Evolutionary conservation across 2,329 filamentous ascomycete species (phyloP), one percentile per base, ranked within the genome.

Genomic region (Furcasterigmium furcatum): DNA sequence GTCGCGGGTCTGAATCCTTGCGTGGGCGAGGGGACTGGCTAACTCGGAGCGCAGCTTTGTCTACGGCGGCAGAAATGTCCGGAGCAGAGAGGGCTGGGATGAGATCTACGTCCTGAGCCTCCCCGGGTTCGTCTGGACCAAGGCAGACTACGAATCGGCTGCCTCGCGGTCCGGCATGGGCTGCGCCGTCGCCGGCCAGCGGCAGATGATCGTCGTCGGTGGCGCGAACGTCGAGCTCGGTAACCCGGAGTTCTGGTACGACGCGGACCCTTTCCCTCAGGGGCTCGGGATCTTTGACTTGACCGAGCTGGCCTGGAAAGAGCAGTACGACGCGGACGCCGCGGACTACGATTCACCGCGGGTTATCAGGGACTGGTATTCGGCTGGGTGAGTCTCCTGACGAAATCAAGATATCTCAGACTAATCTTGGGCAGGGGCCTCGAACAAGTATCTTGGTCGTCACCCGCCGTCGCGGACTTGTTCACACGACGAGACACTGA

Each of bases 81-180:
- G 57, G 19, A 47, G 47, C 9, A 38, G 46, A 2, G 46, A 38
- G 13, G 49, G 59, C 9, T 58, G 56, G 3, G 43, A 56, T 21
- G 60, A 65, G 6, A 57, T 69, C 1, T 59, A 60, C 45, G 56
- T 70, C 3, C 61, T n/a, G n/a, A n/a, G n/a, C n/a, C n/a, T n/a
- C n/a, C n/a, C n/a, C n/a, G n/a, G n/a, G n/a, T n/a, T n/a, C 45
- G 46, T 56, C 20, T 68, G 65, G 50, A 63, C 65, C 48, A 54
- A 61, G 47, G 58, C 57, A 30, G 44, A 54, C 5, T 45, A 46
- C 22, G 27, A 51, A 4, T 54, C 54, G 0, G 55, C 56, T n/a
- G 6, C 7, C 7, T 7, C 13, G 3, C 9, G 30, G 13, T 13
- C 14, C 7, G 30, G 30, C 9, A 13, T n/a, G 7, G 30, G 30